phyloP scores from a whole-genome alignment of 345 rosid genomes.

The Raphanus raphanistrum region DNA sequence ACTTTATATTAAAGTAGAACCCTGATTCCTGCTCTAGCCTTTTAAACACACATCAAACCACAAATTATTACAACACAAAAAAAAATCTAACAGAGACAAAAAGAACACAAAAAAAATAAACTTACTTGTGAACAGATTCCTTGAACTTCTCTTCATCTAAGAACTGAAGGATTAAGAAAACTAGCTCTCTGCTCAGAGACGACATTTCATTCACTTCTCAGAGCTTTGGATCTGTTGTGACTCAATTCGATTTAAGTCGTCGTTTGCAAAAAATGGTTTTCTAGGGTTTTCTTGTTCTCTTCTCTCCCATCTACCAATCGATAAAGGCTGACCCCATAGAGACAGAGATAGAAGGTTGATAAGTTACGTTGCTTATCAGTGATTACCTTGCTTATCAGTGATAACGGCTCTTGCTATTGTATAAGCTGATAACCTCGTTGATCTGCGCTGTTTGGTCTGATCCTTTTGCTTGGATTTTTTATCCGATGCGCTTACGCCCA shows the following conservation, averaged over 20 bases:
- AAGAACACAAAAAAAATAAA: not conserved
- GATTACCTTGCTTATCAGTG: not conserved
- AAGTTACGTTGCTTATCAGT: fast-evolving
- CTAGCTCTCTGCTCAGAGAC: conserved; percentile 67
- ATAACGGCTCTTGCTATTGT: not conserved
- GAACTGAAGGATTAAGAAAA: conserved; percentile 64
- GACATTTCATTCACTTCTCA: conserved; percentile 43
- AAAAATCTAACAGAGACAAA: not conserved
- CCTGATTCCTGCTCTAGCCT: conserved; percentile 92
- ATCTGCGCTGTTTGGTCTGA: conserved; percentile 22
- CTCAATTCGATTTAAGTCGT: conserved; percentile 28
- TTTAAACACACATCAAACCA: not conserved
- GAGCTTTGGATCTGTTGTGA: conserved; percentile 25
- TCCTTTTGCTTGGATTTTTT: conserved; percentile 13
- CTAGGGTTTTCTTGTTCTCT: conserved; percentile 37
- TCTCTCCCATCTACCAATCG: conserved; percentile 23
- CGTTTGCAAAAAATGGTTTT: conserved; percentile 24
- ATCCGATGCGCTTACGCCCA: conserved; percentile 14
- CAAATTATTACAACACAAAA: not conserved
- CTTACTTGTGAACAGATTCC: conserved; percentile 64
- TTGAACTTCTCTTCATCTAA: conserved; percentile 53
- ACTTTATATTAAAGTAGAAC: conserved; percentile 81
- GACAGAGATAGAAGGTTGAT: conserved; percentile 34
- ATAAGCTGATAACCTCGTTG: conserved; percentile 37
- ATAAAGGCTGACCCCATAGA: conserved; percentile 31